phyloP scores from a whole-genome alignment of 768 basidiomycete species.

The Ramaria sp. region DNA sequence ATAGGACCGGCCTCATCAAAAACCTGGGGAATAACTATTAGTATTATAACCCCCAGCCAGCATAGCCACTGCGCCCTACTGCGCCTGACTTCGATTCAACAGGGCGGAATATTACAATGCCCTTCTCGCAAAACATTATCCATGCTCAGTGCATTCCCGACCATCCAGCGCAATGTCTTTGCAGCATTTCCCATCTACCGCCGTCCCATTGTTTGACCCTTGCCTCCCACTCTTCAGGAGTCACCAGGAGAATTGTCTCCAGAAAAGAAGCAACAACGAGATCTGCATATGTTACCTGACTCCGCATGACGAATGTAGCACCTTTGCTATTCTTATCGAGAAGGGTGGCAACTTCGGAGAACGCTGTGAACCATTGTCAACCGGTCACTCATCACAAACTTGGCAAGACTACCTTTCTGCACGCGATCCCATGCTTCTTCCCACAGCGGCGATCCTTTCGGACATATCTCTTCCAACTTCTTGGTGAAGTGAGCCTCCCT shows the following conservation, averaged over 20 bases:
- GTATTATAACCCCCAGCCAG: no score
- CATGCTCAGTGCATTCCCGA: not conserved
- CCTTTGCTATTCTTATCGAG: constrained; percentile 20
- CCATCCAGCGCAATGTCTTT: not conserved
- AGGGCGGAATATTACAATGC: no score
- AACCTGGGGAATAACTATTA: no score
- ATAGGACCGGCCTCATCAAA: no score
- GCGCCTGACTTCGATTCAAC: no score
- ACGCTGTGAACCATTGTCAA: constrained; percentile 1
- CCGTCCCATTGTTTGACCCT: not conserved
- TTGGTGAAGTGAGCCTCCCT: constrained; percentile 19
- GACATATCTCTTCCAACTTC: constrained; percentile 26
- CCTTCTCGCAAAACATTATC: not conserved
- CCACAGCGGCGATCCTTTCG: constrained; percentile 19
- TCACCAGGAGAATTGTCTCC: not conserved
- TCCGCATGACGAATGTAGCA: constrained; percentile 25
- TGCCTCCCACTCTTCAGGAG: not conserved
- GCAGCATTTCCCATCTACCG: not conserved
- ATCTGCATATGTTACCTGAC: constrained; percentile 31
- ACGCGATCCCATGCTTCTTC: constrained; percentile 29
- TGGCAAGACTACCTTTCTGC: constrained; percentile 21
- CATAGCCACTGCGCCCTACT: no score
- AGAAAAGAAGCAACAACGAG: constrained; percentile 15
- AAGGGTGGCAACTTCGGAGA: constrained; percentile 12
- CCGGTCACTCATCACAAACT: constrained; percentile 9